Conservation (phyloP, 2,329 filamentous ascomycete genomes). For the Scytalidium lignicola region DNA sequence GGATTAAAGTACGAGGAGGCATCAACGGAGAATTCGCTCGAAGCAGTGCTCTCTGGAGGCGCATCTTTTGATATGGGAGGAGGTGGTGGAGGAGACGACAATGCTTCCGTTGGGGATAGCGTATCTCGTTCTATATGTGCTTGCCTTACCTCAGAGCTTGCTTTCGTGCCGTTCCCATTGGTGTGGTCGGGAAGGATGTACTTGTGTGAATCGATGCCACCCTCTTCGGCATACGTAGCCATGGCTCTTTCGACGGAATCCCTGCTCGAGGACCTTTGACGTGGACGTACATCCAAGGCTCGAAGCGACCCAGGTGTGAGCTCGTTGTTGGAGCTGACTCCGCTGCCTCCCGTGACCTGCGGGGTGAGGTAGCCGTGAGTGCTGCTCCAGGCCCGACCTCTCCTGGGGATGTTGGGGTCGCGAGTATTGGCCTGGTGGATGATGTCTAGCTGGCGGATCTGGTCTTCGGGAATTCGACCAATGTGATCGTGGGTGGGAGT, state of each 20-base stretch:
- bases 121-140: conserved; percentile 50
- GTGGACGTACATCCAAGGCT: conserved; percentile 19
- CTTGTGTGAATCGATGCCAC: conserved; percentile 68
- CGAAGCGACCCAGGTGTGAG: conserved; percentile 16
- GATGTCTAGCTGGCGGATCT: conserved; percentile 64
- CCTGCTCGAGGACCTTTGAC: conserved; percentile 16
- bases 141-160: conserved; percentile 50
- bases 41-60: conserved; percentile 34
- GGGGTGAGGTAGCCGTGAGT: conserved; percentile 23
- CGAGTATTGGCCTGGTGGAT: conserved; percentile 54
- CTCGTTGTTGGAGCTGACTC: conserved; percentile 11
- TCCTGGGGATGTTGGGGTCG: conserved; percentile 45
- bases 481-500: conserved; percentile 43
- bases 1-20: conserved; percentile 58
- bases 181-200: conserved; percentile 68
- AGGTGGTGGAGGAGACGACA: conserved; percentile 34
- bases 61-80: conserved; percentile 50
- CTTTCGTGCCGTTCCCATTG: conserved; percentile 63
- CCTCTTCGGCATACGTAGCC: conserved; percentile 30
- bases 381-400: conserved; percentile 68
- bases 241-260: conserved; percentile 21
- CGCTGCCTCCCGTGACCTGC: conserved; percentile 23
- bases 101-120: conserved; percentile 38
- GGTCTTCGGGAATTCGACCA: conserved; percentile 65
- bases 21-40: conserved; percentile 22